A percentile compares a stretch with the other conserved stretches of the same genome.
phyloP scores from a whole-genome alignment of 768 basidiomycete genomes.

The Hericium alpestre region DNA sequence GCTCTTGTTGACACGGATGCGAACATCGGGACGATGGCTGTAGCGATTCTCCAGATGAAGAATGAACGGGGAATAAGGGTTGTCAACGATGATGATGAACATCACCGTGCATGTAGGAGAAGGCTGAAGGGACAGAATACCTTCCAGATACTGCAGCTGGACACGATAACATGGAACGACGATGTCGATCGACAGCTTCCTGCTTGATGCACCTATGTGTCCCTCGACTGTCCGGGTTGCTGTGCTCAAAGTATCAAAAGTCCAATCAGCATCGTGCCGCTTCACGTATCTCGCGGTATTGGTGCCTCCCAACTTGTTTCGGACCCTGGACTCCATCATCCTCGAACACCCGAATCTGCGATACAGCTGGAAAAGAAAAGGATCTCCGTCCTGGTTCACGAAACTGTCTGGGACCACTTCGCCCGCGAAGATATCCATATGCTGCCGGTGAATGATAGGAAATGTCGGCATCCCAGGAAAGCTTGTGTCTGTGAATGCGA shows the following conservation, averaged over 20 bases:
- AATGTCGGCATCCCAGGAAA: conserved; percentile 58
- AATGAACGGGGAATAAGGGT: conserved; percentile 34
- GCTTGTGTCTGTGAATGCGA: conserved; percentile 43
- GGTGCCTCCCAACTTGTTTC: conserved; percentile 37
- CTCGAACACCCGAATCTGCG: conserved; percentile 40
- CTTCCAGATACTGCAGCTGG: conserved; percentile 30
- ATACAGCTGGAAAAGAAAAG: conserved; percentile 51
- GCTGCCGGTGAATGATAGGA: conserved; percentile 43
- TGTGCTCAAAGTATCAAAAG: conserved; percentile 33
- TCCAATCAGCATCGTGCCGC: conserved; percentile 35
- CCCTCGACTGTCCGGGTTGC: conserved; percentile 25
- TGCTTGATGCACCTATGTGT: conserved; percentile 26
- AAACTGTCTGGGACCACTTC: conserved; percentile 40
- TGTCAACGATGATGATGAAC: conserved; percentile 50
- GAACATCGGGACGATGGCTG: conserved; percentile 35
- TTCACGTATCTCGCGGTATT: conserved; percentile 37
- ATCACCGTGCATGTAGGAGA: conserved; percentile 35
- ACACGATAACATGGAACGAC: conserved; percentile 50
- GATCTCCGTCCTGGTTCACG: conserved; percentile 50
- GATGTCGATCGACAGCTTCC: conserved; percentile 41
- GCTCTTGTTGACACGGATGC: conserved; percentile 37
- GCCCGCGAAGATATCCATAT: conserved; percentile 45
- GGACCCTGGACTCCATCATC: conserved; percentile 34
- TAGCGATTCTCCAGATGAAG: conserved; percentile 30
- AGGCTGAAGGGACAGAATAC: conserved; percentile 33